These are phyloP conservation scores for Geranium brycei DNA, from an alignment of 345 rosid species.

Conservation along the genomic window DNA sequence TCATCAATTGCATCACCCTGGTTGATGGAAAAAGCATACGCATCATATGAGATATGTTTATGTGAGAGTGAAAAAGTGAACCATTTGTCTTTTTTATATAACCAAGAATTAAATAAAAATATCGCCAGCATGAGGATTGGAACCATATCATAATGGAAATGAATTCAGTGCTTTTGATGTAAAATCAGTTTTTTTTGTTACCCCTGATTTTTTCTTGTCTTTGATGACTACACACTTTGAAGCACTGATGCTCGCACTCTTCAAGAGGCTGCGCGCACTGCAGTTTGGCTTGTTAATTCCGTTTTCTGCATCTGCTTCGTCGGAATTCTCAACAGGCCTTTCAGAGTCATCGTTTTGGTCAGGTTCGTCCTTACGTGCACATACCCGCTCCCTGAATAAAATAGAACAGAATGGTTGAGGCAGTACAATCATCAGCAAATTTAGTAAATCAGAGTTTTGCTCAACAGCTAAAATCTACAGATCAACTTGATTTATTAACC, in stretches of 20 bases:
- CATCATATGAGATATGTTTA: neutral
- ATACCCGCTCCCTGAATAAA: conserved; percentile 67
- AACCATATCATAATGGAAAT: neutral
- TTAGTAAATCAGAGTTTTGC: neutral
- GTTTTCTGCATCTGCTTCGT: conserved; percentile 13
- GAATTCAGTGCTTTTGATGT: neutral
- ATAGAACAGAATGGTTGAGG: neutral
- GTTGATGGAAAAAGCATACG: conserved; percentile 9
- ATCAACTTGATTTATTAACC: too few relatives aligned
- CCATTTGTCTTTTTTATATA: too few relatives aligned
- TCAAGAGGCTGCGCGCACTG: conserved; percentile 54
- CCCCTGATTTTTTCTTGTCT: conserved; percentile 22
- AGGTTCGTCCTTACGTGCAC: conserved; percentile 47
- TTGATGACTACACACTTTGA: conserved; percentile 64
- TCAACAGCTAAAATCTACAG: neutral
- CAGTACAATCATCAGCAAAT: neutral
- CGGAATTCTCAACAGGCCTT: conserved; percentile 29
- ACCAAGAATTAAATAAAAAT: too few relatives aligned
- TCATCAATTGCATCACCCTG: conserved; percentile 36
- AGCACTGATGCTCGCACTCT: conserved; percentile 91
- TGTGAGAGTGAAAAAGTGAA: too few relatives aligned
- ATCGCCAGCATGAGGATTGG: too few relatives aligned
- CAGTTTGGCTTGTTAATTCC: conserved; percentile 25
- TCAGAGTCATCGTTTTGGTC: conserved; percentile 25
- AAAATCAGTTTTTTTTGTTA: neutral